Evolutionary conservation across 2,329 filamentous ascomycete genomes (phyloP).

Genomic region (Hymenoscyphus scutula): DNA sequence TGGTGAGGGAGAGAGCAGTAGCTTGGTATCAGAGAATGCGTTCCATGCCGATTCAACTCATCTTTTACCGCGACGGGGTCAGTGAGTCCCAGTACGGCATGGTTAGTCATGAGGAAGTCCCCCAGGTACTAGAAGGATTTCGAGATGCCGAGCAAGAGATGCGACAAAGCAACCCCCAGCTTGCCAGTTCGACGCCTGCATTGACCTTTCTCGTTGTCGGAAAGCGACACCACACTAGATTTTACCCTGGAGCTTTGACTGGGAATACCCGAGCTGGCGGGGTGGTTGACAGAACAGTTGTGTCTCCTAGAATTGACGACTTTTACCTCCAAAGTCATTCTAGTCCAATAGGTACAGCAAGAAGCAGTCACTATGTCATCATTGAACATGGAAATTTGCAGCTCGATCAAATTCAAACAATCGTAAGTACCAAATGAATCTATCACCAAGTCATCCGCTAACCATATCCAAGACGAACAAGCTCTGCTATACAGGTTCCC

Average conservation of each 20-base stretch:
- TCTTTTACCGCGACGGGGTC: constrained; percentile 37
- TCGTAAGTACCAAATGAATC: neutral
- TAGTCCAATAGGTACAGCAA: neutral
- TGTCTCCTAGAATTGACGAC: neutral
- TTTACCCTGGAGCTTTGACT: constrained; percentile 23
- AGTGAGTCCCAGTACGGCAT: constrained; percentile 35
- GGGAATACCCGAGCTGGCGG: neutral
- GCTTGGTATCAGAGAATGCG: neutral
- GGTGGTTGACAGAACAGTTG: neutral
- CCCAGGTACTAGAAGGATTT: constrained; percentile 22
- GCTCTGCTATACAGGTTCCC: neutral
- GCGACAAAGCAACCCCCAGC: neutral
- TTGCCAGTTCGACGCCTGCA: neutral
- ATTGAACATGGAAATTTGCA: neutral
- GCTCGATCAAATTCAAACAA: neutral
- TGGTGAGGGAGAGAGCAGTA: constrained; percentile 17
- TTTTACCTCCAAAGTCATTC: neutral
- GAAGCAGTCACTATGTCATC: neutral
- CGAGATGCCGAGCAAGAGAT: no score
- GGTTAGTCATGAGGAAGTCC: constrained; percentile 33
- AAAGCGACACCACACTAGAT: constrained; percentile 43
- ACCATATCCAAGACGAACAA: neutral
- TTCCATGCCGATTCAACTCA: neutral
- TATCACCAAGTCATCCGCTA: neutral
- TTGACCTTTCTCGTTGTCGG: constrained; percentile 37